A percentile compares a stretch with the other conserved stretches of the same genome.
Evolutionary conservation across 1,284 basidiomycete genomes (phyloP).

Genomic region (Ustilago sp.): DNA sequence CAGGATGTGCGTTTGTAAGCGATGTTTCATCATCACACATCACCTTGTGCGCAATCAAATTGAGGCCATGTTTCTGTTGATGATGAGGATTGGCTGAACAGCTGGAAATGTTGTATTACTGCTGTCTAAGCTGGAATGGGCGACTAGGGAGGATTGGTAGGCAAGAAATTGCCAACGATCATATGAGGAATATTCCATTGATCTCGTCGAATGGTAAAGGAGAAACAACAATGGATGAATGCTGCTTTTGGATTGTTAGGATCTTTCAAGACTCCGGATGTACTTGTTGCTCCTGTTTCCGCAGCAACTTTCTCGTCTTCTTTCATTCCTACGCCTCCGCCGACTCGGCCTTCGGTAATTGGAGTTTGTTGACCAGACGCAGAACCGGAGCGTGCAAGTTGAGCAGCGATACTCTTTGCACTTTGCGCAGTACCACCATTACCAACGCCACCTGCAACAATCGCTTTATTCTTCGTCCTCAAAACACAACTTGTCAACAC

Average conservation of each 20-base stretch:
- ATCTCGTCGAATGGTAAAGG: constrained; percentile 91
- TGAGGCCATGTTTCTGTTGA: too few relatives aligned
- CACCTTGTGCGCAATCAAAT: too few relatives aligned
- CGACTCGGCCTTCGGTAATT: not conserved
- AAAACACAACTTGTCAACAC: constrained; percentile 93
- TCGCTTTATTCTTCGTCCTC: constrained; percentile 49
- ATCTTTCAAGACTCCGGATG: constrained; percentile 38
- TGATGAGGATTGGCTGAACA: too few relatives aligned
- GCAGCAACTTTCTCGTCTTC: constrained; percentile 11
- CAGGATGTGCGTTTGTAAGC: too few relatives aligned
- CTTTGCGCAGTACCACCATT: not conserved
- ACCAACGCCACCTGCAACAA: constrained; percentile 28
- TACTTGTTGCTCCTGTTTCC: constrained; percentile 31
- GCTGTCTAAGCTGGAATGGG: not conserved
- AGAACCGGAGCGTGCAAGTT: constrained; percentile 9
- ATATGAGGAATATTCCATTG: constrained; percentile 63
- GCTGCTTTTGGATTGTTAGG: constrained; percentile 72
- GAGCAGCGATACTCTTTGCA: constrained; percentile 11
- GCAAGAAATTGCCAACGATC: constrained; percentile 50
- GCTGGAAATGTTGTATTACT: too few relatives aligned
- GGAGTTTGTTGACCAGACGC: constrained; percentile 18
- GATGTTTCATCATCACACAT: too few relatives aligned
- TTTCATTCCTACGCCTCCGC: not conserved
- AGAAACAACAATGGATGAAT: constrained; percentile 90
- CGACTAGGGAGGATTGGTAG: constrained; percentile 34